phyloP scores from a whole-genome alignment of 1,284 basidiomycete genomes.

The Jaminaea rosea region DNA sequence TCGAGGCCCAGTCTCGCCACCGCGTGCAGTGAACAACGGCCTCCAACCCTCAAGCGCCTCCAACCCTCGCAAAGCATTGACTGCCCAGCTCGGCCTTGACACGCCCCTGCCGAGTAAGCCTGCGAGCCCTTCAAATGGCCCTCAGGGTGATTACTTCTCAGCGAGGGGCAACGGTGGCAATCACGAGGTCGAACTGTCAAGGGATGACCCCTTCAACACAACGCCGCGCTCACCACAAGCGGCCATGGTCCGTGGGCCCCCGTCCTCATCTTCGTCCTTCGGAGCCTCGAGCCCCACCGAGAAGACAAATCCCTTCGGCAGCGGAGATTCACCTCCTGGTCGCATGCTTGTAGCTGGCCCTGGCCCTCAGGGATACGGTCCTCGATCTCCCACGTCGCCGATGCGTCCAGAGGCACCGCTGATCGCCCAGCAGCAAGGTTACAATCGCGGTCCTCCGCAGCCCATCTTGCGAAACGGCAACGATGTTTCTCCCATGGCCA shows the following conservation, averaged over 20 bases:
- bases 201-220: neutral
- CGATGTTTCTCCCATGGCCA: conserved; percentile 1
- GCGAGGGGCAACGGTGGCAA: too few relatives aligned
- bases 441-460: neutral
- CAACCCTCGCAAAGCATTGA: conserved; percentile 22
- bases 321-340: too few relatives aligned
- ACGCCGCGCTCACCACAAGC: neutral
- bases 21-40: too few relatives aligned
- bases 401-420: too few relatives aligned
- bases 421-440: neutral
- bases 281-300: too few relatives aligned
- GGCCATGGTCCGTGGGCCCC: neutral
- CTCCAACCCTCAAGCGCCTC: neutral
- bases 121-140: neutral
- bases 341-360: too few relatives aligned
- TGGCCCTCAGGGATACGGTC: too few relatives aligned
- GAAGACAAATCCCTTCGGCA: too few relatives aligned
- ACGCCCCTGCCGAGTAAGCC: conserved; percentile 2
- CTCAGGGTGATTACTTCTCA: neutral
- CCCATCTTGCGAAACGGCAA: neutral
- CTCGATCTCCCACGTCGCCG: too few relatives aligned
- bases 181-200: neutral
- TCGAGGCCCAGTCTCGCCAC: too few relatives aligned
- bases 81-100: conserved; percentile 27
- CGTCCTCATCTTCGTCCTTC: too few relatives aligned